Evolutionary conservation across 2,329 filamentous ascomycete species (phyloP).

Genomic region (Didymella pomorum): DNA sequence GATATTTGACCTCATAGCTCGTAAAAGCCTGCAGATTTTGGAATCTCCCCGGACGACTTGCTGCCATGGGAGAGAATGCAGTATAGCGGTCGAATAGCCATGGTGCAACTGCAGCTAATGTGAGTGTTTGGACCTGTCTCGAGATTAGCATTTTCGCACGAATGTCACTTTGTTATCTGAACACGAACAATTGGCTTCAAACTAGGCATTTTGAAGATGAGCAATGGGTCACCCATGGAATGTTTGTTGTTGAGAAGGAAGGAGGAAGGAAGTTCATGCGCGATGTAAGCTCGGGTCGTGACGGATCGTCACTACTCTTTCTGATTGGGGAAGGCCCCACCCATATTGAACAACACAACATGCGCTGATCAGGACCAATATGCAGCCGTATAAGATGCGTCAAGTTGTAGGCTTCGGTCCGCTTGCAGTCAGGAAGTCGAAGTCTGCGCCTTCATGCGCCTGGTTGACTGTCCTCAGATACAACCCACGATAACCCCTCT

Average conservation of each 20-base stretch:
- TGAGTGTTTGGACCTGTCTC: slow-evolving; percentile 14
- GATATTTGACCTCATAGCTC: slow-evolving; percentile 45
- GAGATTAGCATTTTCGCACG: background rate
- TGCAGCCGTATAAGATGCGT: background rate
- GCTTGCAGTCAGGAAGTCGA: slow-evolving; percentile 63
- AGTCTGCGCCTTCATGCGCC: slow-evolving; percentile 65
- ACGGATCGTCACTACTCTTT: background rate
- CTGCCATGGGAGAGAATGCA: slow-evolving; percentile 25
- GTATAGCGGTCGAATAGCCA: slow-evolving; percentile 42
- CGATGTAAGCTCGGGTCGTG: slow-evolving; percentile 1
- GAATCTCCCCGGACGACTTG: slow-evolving; percentile 34
- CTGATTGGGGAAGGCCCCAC: slow-evolving; percentile 2
- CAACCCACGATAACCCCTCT: slow-evolving; percentile 65
- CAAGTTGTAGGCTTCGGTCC: slow-evolving; percentile 18
- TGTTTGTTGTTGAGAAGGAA: background rate
- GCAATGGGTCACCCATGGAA: background rate
- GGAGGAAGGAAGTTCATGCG: background rate
- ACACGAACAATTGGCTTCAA: slow-evolving; percentile 1
- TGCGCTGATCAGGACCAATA: background rate
- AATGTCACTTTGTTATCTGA: no score
- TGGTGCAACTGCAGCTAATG: slow-evolving; percentile 29
- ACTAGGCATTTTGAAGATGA: background rate
- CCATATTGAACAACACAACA: background rate
- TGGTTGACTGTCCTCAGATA: slow-evolving; percentile 68
- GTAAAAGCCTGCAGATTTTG: slow-evolving; percentile 35